These are phyloP conservation scores for Botrytis galanthina DNA, from an alignment of 2,329 filamentous ascomycete genomes.

Conservation along the genomic window DNA sequence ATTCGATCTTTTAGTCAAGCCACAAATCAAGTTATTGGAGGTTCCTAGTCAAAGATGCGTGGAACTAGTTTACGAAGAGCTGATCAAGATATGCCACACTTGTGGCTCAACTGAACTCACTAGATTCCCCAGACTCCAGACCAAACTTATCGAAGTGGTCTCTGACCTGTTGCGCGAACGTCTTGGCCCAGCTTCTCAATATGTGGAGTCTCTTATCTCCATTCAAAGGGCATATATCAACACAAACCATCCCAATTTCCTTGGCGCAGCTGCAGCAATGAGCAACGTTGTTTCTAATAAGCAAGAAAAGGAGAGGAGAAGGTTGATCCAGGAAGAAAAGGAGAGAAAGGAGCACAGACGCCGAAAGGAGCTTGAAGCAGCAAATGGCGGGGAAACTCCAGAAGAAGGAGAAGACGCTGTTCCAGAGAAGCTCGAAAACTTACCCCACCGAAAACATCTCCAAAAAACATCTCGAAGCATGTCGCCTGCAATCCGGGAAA, in stretches of 20 bases:
- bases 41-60: constrained; percentile 94
- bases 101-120: constrained; percentile 94
- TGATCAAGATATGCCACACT: constrained; percentile 99
- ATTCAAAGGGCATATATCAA: constrained; percentile 99
- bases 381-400: constrained; percentile 66
- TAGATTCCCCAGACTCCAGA: constrained; percentile 88
- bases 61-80: constrained; percentile 95
- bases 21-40: constrained; percentile 95
- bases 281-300: constrained; percentile 92
- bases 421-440: constrained; percentile 51
- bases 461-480: constrained; percentile 66
- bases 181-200: constrained; percentile 81
- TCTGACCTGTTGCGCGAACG: constrained; percentile 92
- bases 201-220: constrained; percentile 94
- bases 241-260: constrained; percentile 98
- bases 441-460: constrained; percentile 56
- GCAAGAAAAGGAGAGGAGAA: constrained; percentile 88
- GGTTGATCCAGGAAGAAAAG: constrained; percentile 75
- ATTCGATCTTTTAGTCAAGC: constrained; percentile 95
- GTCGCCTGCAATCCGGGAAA: constrained; percentile 75
- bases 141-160: constrained; percentile 96
- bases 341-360: constrained; percentile 81
- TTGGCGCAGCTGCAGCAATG: constrained; percentile 96
- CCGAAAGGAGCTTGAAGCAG: constrained; percentile 74
- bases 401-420: constrained; percentile 55